Conservation (phyloP, 345 rosid genomes). For the Melaleuca quinquenervia region DNA sequence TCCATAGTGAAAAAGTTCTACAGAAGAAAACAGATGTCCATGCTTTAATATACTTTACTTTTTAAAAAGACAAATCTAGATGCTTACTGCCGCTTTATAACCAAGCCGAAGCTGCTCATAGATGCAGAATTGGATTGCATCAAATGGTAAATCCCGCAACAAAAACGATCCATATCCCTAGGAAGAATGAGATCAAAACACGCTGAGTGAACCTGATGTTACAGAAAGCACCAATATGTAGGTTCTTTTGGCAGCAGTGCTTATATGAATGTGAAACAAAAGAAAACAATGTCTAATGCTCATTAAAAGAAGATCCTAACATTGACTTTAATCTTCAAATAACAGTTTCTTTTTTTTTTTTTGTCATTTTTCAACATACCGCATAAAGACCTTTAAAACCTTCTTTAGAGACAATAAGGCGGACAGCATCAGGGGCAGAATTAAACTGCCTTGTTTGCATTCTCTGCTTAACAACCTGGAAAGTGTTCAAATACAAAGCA, state of each 20-base stretch:
- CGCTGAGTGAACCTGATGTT: neutral
- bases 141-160: constrained; percentile 90
- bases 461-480: constrained; percentile 91
- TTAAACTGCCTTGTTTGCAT: constrained; percentile 91
- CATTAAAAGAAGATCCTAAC: neutral
- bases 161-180: constrained; percentile 90
- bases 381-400: constrained; percentile 90
- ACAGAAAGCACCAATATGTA: neutral
- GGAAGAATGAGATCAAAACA: neutral
- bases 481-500: neutral
- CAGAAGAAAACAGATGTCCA: neutral
- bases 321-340: neutral
- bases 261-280: neutral
- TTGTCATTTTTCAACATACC: constrained; percentile 20
- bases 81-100: constrained; percentile 66
- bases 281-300: neutral
- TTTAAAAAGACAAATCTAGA: neutral
- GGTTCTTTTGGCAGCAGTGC: neutral
- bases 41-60: neutral
- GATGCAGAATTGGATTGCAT: constrained; percentile 92
- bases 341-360: neutral
- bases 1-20: neutral
- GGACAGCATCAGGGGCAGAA: constrained; percentile 80
- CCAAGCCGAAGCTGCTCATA: constrained; percentile 92
- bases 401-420: constrained; percentile 59